phyloP scores from a whole-genome alignment of 306 rosid species.

The Vigna trinervia region DNA sequence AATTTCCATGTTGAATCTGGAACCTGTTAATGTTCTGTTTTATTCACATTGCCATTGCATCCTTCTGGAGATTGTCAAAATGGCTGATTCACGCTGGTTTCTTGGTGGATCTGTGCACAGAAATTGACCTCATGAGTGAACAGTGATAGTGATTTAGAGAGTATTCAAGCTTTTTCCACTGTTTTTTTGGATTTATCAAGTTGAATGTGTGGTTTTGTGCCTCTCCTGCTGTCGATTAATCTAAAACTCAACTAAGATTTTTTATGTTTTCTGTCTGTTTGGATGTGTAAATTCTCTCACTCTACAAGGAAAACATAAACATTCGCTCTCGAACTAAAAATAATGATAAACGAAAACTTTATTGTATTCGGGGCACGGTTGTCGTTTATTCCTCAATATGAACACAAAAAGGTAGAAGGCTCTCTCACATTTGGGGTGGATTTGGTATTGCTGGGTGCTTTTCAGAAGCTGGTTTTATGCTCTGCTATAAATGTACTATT shows the following conservation, averaged over 20 bases:
- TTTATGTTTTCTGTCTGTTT: neutral
- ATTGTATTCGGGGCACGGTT: neutral
- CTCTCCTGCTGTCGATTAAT: neutral
- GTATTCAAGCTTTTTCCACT: conserved; percentile 9
- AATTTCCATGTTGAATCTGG: neutral
- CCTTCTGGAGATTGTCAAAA: conserved; percentile 1
- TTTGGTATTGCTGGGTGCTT: conserved; percentile 12
- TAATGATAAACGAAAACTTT: neutral
- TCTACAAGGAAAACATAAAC: neutral
- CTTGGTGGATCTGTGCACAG: conserved; percentile 31
- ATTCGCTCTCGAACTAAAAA: neutral
- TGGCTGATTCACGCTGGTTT: conserved; percentile 27
- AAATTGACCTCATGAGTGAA: neutral
- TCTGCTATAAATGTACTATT: conserved; percentile 6
- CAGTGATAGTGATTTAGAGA: conserved; percentile 3
- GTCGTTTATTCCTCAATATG: neutral
- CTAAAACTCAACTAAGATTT: neutral
- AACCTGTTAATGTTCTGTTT: conserved; percentile 1
- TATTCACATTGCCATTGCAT: conserved; percentile 13
- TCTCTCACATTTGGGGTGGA: conserved; percentile 9
- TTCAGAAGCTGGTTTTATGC: conserved; percentile 17
- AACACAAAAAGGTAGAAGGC: neutral
- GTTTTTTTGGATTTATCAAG: conserved; percentile 10
- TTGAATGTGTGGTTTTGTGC: conserved; percentile 25
- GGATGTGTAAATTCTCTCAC: conserved; percentile 17